Base-by-base conservation (phyloP, 116 monocot species). In the Cymodocea nodosa region DNA sequence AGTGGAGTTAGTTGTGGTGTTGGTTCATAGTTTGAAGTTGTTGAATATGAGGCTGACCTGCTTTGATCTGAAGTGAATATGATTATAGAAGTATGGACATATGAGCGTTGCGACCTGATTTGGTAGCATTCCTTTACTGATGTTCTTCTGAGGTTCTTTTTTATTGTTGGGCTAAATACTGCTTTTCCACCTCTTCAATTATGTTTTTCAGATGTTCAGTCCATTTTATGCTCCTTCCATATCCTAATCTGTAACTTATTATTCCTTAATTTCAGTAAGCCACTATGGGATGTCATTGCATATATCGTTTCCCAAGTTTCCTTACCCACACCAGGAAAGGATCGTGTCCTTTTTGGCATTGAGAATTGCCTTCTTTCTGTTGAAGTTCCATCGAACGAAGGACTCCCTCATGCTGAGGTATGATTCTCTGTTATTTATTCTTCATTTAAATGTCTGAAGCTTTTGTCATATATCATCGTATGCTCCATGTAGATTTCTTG, bases 351-450 rank as follows among this genome's bases (percentile, higher is more conserved):
- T 51, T 99, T 99, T 84, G 36, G 86, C 52, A 82, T 99, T 56
- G 89, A 92, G 68, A 87, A 86, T 65, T 70, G 70, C 25, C 84
- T 99, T 82, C 84, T 99, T 51, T 86, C 89, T 60, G 92, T 86
- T 16, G 86, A 92, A 64, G 70, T 82, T 78, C 92, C 99, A 60
- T 71, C 92, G 52, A 92, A 86, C 67, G 92, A 86, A 74, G 82
- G 79, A 55, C 84, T 99, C 71, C 92, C 99, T 70, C 92, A 92
- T 86, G 89, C 92, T 64, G 99, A 99, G 81, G 99, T 99, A 92
- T 25, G 60, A 54, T 60, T 60, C 48, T 66, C 9, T 66, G 5
- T 25, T 25, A 51, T 66, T 52, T 35, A 9, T 18, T 15, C 14
- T 18, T 16, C 34, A 14, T n/a, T 5, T 8, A 20, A 3, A 39